Evolutionary conservation across 768 basidiomycete genomes (phyloP), one percentile per base, ranked within the genome.

Genomic region (Hebeloma cylindrosporum): DNA sequence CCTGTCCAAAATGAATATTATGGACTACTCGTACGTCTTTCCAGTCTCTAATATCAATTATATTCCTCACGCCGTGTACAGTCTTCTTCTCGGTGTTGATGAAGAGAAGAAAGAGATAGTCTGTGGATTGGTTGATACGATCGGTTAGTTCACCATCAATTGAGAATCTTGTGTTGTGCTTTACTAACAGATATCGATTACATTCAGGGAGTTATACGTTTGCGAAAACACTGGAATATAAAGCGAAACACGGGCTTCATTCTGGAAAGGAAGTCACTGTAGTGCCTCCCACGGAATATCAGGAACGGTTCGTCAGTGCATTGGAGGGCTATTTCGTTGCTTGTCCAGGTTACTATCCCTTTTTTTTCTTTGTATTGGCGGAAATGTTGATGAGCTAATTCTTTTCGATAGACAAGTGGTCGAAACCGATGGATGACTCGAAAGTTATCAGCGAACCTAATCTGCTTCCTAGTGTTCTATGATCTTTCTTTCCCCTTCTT

Each of bases 1-100:
- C 58, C 67, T 93, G 22, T 72, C 84, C 0, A 75, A 67, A 54
- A 85, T 82, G 53, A 87, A 88, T 50, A 88, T 91, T 54, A 90
- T 91, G 85, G 89, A 93, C 58, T n/a, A n/a, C n/a, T n/a, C n/a
- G n/a, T 56, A 81, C 83, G 3, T 86, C 85, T 1, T 93, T 85
- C 58, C 67, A 91, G 22, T 72, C 84, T 0, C 75, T 67, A 54
- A 85, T 82, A 53, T 87, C 87, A 49, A 88, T 91, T 54, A 90
- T 91, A 85, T 88, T 91, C 58, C 14, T 40, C 5, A 44, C 35
- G 33, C 18, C 21, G n/a, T 11, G 9, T 18, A 21, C 36, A 86
- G 84, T 7, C 73, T 92, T 17, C 71, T 92, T 4, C 72, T 92
- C 2, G 88, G 88, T 6, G 70, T 92, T 7, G 84, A 89, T 52